Evolutionary conservation across 2,329 filamentous ascomycete species (phyloP).

Genomic region (Teratosphaeriaceae sp.): DNA sequence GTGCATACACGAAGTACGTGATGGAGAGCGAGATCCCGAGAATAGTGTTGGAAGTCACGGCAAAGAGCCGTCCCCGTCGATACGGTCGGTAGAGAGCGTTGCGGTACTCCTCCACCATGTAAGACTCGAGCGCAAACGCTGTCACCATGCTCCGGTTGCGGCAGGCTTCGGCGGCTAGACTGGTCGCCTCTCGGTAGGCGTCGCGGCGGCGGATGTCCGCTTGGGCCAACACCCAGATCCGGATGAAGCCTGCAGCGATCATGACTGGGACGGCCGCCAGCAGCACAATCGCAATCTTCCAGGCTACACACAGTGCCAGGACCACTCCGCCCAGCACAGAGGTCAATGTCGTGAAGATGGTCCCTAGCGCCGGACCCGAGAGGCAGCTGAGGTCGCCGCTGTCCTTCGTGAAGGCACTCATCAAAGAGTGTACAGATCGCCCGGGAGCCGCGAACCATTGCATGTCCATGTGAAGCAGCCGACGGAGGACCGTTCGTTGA

Average conservation of each 20-base stretch:
- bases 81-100: constrained; percentile 34
- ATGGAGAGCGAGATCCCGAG: constrained; percentile 40
- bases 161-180: constrained; percentile 61
- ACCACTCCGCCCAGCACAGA: constrained; percentile 44
- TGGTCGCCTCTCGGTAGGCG: constrained; percentile 57
- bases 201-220: constrained; percentile 58
- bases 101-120: constrained; percentile 33
- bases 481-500: constrained; percentile 42
- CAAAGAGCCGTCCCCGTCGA: constrained; percentile 34
- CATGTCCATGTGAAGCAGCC: constrained; percentile 51
- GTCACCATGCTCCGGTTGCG: constrained; percentile 57
- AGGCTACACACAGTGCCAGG: constrained; percentile 42
- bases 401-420: constrained; percentile 43
- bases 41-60: constrained; percentile 34
- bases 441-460: constrained; percentile 40
- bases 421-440: constrained; percentile 38
- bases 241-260: constrained; percentile 40
- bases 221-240: constrained; percentile 44
- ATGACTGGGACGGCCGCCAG: constrained; percentile 45
- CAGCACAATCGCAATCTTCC: constrained; percentile 46
- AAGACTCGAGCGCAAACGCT: constrained; percentile 35
- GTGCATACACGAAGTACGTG: constrained; percentile 43
- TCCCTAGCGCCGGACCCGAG: constrained; percentile 44
- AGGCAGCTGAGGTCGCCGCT: constrained; percentile 43
- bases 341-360: constrained; percentile 42